Percentiles rank a stretch among this genome's conserved stretches.
phyloP scores from a whole-genome alignment of 1,284 basidiomycete genomes.

The Ceratobasidium sp. region DNA sequence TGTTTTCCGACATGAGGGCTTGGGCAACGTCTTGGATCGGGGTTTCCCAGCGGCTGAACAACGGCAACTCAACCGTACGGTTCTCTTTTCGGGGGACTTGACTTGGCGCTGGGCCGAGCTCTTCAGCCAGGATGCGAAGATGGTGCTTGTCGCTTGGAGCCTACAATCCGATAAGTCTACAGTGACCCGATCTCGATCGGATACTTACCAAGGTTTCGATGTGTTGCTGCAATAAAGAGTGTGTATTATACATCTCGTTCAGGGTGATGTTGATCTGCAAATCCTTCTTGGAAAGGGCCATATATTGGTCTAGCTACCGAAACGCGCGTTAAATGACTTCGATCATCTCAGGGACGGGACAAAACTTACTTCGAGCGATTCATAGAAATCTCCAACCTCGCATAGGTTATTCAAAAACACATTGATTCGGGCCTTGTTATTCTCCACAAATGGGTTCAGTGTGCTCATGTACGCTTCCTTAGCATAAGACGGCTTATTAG shows the following conservation, averaged over 20 bases:
- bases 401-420: slow-evolving; percentile 95
- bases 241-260: slow-evolving; percentile 98
- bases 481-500: slow-evolving; percentile 97
- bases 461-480: slow-evolving; percentile 99
- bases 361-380: slow-evolving; percentile 85
- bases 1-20: slow-evolving; percentile 88
- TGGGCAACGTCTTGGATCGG: slow-evolving; percentile 97
- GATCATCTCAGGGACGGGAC: background rate
- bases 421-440: slow-evolving; percentile 96
- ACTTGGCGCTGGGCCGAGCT: slow-evolving; percentile 87
- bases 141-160: slow-evolving; percentile 98
- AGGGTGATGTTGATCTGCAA: slow-evolving; percentile 98
- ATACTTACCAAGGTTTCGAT: slow-evolving; percentile 85
- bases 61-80: slow-evolving; percentile 84
- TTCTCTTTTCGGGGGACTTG: slow-evolving; percentile 99
- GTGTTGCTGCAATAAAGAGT: slow-evolving; percentile 92
- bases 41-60: slow-evolving; percentile 99
- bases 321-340: slow-evolving; percentile 33
- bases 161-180: slow-evolving; percentile 53
- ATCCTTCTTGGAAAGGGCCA: slow-evolving; percentile 99
- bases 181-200: background rate
- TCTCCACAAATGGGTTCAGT: slow-evolving; percentile 97
- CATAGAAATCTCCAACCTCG: slow-evolving; percentile 99
- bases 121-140: slow-evolving; percentile 92
- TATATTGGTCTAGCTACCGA: slow-evolving; percentile 95